Base-by-base conservation (phyloP, 257 asterid species). In the Nicotiana paniculata region DNA sequence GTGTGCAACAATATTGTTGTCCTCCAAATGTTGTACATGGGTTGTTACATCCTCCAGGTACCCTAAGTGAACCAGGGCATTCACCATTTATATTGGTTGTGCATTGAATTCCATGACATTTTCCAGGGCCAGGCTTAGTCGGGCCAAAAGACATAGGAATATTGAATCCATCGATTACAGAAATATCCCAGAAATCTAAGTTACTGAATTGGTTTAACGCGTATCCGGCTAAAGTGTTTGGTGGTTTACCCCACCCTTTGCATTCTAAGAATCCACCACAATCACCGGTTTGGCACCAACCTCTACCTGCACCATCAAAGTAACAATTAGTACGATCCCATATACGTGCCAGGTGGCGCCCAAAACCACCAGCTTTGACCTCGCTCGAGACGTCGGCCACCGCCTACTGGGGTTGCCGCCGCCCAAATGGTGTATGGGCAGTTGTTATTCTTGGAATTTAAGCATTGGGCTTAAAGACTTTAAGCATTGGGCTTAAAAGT, bases 311-410 rank as follows among this genome's bases (percentile, higher is more conserved):
- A 1, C 80, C 39, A 82, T 92, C 79, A 46, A 91, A 93, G 70
- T 84, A 84, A 90, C 97, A 93, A 83, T 87, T 85, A 15, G 95
- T 91, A 6, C 95, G 89, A 53, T 91, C 93, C 97, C 95, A 93
- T 75, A 93, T 90, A 4, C 90, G 84, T 65, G 84, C 88, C 88
- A 0, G 87, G 77, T 4, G 91, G 81, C 0, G 87, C 86, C 32
- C 61, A 66, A 21, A 87, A 12, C 72, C 76, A 82, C 89, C 89
- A 84, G 1, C 88, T 58, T n/a, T 85, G 84, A 24, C 89, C 90
- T 1, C 43, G 15, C 24, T 89, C 84, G 39, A 89, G 85, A 11
- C 79, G 55, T 0, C 66, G 12, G 21, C 92, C 92, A 3, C 89
- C 88, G 0, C 84, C 85, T 54, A 21, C 2, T 0, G 87, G 83